Evolutionary conservation across 768 basidiomycete species (phyloP).

Genomic region (Sutorius australiensis): DNA sequence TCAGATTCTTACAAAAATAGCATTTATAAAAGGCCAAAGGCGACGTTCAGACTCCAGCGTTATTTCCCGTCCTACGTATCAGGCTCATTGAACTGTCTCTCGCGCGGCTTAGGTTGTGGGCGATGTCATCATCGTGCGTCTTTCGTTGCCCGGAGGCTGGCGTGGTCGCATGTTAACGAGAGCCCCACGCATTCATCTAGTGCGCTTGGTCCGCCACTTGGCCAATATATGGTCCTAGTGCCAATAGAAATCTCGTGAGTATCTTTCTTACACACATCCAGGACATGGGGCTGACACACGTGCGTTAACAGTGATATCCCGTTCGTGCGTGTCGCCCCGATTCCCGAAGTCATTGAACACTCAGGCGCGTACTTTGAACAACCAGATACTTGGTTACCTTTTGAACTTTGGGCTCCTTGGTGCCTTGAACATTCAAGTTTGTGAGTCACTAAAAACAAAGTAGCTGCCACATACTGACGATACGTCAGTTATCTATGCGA

Average conservation of each 20-base stretch:
- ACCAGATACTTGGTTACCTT: constrained; percentile 7
- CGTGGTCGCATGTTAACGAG: not conserved
- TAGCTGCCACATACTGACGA: not conserved
- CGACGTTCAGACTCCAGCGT: not conserved
- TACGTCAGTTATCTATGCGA: constrained; percentile 1
- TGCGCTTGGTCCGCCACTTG: not conserved
- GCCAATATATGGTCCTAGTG: not conserved
- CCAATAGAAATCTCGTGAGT: constrained; percentile 9
- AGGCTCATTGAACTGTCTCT: not conserved
- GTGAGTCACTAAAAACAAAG: not conserved
- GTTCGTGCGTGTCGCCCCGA: constrained; percentile 1
- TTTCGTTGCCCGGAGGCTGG: not conserved
- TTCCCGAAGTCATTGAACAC: not conserved
- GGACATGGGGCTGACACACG: not conserved
- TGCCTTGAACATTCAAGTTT: constrained; percentile 3
- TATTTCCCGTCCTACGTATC: not conserved
- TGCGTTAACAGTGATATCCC: not conserved
- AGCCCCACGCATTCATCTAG: not conserved
- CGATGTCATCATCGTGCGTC: constrained; percentile 3
- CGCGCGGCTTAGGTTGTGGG: not conserved
- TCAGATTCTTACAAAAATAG: not conserved
- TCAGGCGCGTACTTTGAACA: not conserved
- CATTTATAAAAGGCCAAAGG: not conserved
- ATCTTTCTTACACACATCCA: not conserved
- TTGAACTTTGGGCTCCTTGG: constrained; percentile 9